These are phyloP conservation scores for Mallotus japonicus DNA, from an alignment of 441 rosid genomes.

Conservation along the genomic window DNA sequence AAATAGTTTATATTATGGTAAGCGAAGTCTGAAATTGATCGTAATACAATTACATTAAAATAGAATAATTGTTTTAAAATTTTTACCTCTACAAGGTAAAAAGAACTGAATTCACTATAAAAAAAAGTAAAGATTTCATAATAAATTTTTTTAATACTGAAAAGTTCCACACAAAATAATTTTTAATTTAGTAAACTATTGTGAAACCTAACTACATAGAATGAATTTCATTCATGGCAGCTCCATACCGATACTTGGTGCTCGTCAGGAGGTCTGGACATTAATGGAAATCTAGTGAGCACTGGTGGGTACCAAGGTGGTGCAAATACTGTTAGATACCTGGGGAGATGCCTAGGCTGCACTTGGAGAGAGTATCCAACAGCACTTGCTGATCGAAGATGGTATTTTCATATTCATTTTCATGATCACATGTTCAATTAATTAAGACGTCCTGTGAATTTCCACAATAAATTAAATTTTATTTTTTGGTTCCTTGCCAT, in stretches of 20 bases:
- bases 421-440: background rate
- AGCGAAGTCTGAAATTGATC: too few species aligned
- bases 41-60: too few species aligned
- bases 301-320: constrained; percentile 54
- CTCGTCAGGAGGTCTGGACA: constrained; percentile 57
- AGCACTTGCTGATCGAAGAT: constrained; percentile 48
- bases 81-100: too few species aligned
- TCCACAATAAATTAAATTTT: background rate
- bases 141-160: too few species aligned
- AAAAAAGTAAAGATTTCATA: too few species aligned
- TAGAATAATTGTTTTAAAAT: too few species aligned
- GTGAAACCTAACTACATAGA: background rate
- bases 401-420: constrained; percentile 29
- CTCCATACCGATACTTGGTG: constrained; percentile 63
- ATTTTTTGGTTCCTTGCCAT: background rate
- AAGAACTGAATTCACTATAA: too few species aligned
- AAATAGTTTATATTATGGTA: too few species aligned
- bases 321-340: constrained; percentile 43
- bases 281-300: constrained; percentile 52
- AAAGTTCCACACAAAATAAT: too few species aligned
- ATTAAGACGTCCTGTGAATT: background rate
- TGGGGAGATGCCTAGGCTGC: constrained; percentile 32
- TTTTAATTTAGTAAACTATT: too few species aligned
- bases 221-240: constrained; percentile 15
- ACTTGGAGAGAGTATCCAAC: constrained; percentile 51